Evolutionary conservation across 148 eudicot genomes (phyloP).

Genomic region (Vaccinium vitisidaea): DNA sequence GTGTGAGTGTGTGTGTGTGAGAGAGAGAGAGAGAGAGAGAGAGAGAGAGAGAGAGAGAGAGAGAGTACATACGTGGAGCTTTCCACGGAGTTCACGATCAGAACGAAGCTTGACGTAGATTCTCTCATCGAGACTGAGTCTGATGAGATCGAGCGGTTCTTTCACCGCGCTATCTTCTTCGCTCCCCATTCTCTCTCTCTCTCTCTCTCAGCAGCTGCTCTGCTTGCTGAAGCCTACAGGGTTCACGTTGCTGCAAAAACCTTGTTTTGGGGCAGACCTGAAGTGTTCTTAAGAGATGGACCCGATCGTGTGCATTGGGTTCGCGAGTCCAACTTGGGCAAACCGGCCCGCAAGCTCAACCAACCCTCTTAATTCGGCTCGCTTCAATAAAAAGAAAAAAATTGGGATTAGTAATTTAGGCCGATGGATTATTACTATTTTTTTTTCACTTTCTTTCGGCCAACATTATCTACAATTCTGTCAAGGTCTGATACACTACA

Average conservation of each 20-base stretch:
- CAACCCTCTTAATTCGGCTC: too few relatives aligned
- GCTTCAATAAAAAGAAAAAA: too few relatives aligned
- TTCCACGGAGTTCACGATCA: slow-evolving; percentile 16
- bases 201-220: not conserved
- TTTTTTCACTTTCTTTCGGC: too few relatives aligned
- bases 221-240: not conserved
- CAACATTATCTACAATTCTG: too few relatives aligned
- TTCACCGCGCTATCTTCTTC: slow-evolving; percentile 15
- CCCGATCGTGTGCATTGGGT: not conserved
- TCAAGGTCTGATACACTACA: too few relatives aligned
- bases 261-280: not conserved
- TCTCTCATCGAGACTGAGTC: slow-evolving; percentile 12
- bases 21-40: too few relatives aligned
- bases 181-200: slow-evolving; percentile 12
- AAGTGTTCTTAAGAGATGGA: not conserved
- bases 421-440: too few relatives aligned
- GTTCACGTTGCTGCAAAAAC: not conserved
- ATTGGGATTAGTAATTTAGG: too few relatives aligned
- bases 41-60: not conserved
- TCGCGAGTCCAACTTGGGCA: not conserved
- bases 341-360: too few relatives aligned
- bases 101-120: slow-evolving; percentile 16
- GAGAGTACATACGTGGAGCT: not conserved
- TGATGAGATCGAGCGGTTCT: slow-evolving; percentile 14
- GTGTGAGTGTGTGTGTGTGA: not conserved